Percentiles rank a stretch among this genome's conserved stretches.
phyloP scores from a whole-genome alignment of 805 yeast genomes.

The Pichia deserticola region DNA sequence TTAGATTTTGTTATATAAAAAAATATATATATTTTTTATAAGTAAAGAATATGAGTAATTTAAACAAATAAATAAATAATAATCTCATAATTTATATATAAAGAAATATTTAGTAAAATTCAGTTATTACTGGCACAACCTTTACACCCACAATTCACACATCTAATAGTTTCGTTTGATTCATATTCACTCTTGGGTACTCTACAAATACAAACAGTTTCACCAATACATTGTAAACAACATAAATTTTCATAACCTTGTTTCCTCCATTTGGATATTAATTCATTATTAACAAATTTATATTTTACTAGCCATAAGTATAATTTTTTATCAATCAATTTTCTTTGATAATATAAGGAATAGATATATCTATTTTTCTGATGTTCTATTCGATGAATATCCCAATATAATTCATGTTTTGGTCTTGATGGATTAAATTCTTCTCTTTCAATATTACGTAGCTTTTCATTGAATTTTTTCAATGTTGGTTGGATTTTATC shows the following conservation, averaged over 20 bases:
- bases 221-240: constrained; percentile 74
- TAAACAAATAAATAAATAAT: no score
- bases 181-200: constrained; percentile 55
- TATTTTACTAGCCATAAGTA: constrained; percentile 70
- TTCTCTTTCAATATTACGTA: constrained; percentile 39
- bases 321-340: constrained; percentile 56
- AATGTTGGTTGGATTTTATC: constrained; percentile 61
- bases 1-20: constrained; percentile 6
- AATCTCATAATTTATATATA: no score
- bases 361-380: constrained; percentile 72
- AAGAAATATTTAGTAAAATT: neutral
- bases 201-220: constrained; percentile 74
- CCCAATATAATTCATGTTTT: constrained; percentile 58
- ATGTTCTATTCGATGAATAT: constrained; percentile 60
- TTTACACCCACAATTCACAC: constrained; percentile 77
- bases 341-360: constrained; percentile 62
- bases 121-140: constrained; percentile 74
- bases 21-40: no score
- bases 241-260: constrained; percentile 80
- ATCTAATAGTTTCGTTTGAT: constrained; percentile 30
- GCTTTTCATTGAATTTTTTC: constrained; percentile 45
- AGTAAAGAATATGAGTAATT: neutral
- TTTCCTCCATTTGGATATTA: constrained; percentile 62
- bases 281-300: constrained; percentile 54
- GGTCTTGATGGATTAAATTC: constrained; percentile 32